These are phyloP conservation scores for Melaleuca quinquenervia DNA, from an alignment of 345 rosid genomes.

Conservation along the genomic window DNA sequence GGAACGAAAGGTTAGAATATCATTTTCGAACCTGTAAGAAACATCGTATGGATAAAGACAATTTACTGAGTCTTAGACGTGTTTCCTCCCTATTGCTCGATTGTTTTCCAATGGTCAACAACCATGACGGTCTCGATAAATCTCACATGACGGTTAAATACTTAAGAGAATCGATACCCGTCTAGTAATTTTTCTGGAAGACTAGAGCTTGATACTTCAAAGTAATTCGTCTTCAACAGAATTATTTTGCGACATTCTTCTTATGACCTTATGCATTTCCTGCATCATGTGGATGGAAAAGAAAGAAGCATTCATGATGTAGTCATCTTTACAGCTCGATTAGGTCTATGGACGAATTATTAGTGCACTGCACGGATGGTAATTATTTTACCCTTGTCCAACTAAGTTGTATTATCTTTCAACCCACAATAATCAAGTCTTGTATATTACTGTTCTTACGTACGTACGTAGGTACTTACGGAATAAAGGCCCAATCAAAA, in stretches of 20 bases:
- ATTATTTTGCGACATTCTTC: not conserved
- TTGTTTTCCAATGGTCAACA: not conserved
- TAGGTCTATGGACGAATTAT: not conserved
- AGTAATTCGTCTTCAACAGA: not conserved
- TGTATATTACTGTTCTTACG: not conserved
- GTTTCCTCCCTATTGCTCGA: not conserved
- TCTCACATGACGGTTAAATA: not conserved
- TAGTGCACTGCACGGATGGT: not conserved
- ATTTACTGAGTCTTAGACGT: not conserved
- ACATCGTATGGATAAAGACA: not conserved
- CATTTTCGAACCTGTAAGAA: not conserved
- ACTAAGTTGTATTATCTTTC: not conserved
- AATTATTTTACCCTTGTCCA: not conserved
- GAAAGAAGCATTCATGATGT: not conserved
- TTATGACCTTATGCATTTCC: not conserved
- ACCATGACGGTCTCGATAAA: not conserved
- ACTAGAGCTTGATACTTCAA: not conserved
- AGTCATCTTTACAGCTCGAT: not conserved
- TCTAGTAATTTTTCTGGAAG: not conserved
- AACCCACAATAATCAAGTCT: not conserved
- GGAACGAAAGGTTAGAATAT: not conserved
- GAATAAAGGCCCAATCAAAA: not conserved
- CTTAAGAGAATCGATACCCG: not conserved
- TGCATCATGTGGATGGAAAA: not conserved
- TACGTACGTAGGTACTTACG: no score